phyloP scores from a whole-genome alignment of 352 stramenopile genomes.

The Blastocystis sp. region DNA sequence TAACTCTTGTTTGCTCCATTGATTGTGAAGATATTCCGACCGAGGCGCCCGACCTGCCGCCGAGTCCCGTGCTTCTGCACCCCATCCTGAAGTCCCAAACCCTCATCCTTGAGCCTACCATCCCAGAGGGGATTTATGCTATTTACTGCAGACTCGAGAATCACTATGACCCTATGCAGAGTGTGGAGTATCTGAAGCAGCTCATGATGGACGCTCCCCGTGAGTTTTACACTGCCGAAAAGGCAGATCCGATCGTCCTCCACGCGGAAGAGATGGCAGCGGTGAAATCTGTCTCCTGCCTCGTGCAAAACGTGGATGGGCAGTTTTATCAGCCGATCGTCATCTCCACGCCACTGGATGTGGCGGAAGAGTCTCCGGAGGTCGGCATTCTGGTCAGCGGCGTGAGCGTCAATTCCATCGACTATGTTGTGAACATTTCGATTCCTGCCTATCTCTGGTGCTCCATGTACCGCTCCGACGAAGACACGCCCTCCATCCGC shows the following conservation, averaged over 20 bases:
- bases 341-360: neutral
- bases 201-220: neutral
- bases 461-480: neutral
- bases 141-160: neutral
- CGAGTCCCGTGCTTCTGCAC: neutral
- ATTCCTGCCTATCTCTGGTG: neutral
- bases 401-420: neutral
- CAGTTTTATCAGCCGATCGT: neutral
- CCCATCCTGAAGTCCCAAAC: neutral
- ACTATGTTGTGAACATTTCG: neutral
- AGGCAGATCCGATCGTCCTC: neutral
- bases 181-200: neutral
- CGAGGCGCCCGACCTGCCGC: neutral
- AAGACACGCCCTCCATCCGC: neutral
- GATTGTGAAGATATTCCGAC: no score
- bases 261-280: neutral
- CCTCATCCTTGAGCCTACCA: neutral
- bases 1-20: no score
- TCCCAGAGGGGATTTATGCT: neutral
- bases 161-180: neutral
- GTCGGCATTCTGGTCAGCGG: neutral
- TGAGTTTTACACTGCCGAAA: neutral
- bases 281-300: neutral
- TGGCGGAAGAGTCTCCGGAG: neutral
- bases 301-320: neutral